Percentiles rank a stretch among this genome's conserved stretches.
Conservation (phyloP, 306 rosid species). For the Cucurbita moschata region DNA sequence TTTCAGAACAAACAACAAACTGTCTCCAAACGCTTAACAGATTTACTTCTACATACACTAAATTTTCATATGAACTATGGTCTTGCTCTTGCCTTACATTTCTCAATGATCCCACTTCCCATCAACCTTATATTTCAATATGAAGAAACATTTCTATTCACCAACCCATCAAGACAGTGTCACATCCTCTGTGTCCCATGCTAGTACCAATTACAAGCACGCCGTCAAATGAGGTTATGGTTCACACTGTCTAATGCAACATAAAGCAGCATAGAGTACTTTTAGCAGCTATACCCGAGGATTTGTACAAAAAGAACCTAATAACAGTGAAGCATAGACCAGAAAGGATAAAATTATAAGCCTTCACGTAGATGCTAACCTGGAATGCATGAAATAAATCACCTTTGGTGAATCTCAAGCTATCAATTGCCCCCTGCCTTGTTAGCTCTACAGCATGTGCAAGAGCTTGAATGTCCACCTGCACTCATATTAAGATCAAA, state of each 20-base stretch:
- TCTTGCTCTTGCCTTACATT: not conserved
- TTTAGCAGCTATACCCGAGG: not conserved
- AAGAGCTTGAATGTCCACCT: constrained; percentile 98
- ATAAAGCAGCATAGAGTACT: not conserved
- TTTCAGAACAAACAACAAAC: not conserved
- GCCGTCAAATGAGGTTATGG: not conserved
- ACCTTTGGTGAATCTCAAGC: constrained; percentile 92
- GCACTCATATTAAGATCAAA: constrained; percentile 11
- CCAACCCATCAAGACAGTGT: not conserved
- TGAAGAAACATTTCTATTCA: not conserved
- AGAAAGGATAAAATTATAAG: not conserved
- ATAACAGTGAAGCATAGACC: constrained; percentile 16
- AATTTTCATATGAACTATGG: not conserved
- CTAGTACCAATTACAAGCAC: not conserved
- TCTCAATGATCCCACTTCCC: not conserved
- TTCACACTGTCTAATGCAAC: not conserved
- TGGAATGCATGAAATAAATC: constrained; percentile 88
- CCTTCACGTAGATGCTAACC: constrained; percentile 28
- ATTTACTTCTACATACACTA: not conserved
- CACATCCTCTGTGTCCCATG: not conserved
- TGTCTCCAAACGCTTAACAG: not conserved
- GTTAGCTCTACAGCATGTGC: constrained; percentile 98
- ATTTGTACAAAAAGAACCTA: not conserved
- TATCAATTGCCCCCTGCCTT: constrained; percentile 95
- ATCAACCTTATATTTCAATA: not conserved